These are phyloP conservation scores for Theobroma grandiflorum DNA, from an alignment of 441 rosid genomes.

Conservation along the genomic window DNA sequence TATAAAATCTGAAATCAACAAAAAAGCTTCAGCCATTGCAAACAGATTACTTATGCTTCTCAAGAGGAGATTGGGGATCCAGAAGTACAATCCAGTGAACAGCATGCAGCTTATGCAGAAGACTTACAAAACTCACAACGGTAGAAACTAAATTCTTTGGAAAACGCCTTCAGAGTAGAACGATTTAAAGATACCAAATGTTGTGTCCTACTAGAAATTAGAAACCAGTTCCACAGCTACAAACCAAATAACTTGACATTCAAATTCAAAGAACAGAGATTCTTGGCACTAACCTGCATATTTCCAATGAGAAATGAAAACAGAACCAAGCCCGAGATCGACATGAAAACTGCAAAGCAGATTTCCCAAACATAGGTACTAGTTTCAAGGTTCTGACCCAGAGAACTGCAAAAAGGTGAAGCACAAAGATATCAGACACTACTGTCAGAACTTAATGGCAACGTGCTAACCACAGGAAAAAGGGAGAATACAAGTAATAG, in stretches of 20 bases:
- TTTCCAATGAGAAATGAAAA: constrained; percentile 86
- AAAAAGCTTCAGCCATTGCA: not conserved
- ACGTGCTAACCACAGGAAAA: not conserved
- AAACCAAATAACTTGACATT: not conserved
- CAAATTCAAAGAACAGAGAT: not conserved
- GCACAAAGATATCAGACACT: constrained; percentile 6
- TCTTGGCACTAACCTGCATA: constrained; percentile 70
- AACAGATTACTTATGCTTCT: constrained; percentile 17
- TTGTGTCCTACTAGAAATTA: not conserved
- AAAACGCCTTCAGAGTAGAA: constrained; percentile 7
- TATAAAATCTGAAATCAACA: constrained; percentile 11
- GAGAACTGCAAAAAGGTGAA: constrained; percentile 58
- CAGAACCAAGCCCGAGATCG: constrained; percentile 72
- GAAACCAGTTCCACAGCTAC: constrained; percentile 2
- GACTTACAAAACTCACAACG: not conserved
- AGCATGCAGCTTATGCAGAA: not conserved
- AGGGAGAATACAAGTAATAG: not conserved
- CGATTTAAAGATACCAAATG: not conserved
- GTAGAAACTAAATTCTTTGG: constrained; percentile 12
- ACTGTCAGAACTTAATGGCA: not conserved
- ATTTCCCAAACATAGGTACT: constrained; percentile 80
- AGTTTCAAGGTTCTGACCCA: constrained; percentile 84
- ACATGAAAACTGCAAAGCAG: constrained; percentile 72
- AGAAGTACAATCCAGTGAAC: constrained; percentile 5
- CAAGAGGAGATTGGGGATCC: not conserved